Evolutionary conservation across 129 eudicot genomes (phyloP).

Genomic region (Flaveria robusta): DNA sequence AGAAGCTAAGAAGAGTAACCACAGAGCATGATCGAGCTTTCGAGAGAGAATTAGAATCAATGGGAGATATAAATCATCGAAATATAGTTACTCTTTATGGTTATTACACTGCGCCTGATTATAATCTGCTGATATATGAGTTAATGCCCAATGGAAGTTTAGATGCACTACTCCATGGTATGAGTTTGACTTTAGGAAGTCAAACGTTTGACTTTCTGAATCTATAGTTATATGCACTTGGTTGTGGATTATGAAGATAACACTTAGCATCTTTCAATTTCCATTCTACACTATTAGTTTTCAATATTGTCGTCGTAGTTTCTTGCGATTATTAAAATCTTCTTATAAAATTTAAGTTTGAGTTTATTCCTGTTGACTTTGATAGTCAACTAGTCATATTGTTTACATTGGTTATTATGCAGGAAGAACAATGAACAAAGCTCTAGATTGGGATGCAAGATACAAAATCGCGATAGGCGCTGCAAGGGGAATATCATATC

Average conservation of each 20-base stretch:
- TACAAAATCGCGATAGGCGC: constrained; percentile 94
- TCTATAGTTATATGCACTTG: neutral
- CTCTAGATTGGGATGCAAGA: constrained; percentile 80
- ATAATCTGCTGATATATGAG: constrained; percentile 83
- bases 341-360: neutral
- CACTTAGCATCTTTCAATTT: too few relatives aligned
- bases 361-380: constrained; percentile 8
- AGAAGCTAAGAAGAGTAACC: constrained; percentile 66
- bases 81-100: constrained; percentile 82
- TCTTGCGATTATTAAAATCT: neutral
- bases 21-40: constrained; percentile 87
- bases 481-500: constrained; percentile 92
- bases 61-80: constrained; percentile 92
- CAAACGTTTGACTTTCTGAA: constrained; percentile 24
- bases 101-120: constrained; percentile 72
- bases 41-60: constrained; percentile 90
- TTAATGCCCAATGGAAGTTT: constrained; percentile 95
- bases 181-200: constrained; percentile 21
- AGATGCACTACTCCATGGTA: constrained; percentile 75
- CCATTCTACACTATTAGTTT: too few relatives aligned
- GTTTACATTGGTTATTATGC: constrained; percentile 31
- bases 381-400: constrained; percentile 4
- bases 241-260: neutral
- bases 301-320: neutral
- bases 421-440: constrained; percentile 55